A percentile compares a stretch with the other conserved stretches of the same genome.
phyloP scores from a whole-genome alignment of 2,329 filamentous ascomycete species.

The Monilinia aucupariae region DNA sequence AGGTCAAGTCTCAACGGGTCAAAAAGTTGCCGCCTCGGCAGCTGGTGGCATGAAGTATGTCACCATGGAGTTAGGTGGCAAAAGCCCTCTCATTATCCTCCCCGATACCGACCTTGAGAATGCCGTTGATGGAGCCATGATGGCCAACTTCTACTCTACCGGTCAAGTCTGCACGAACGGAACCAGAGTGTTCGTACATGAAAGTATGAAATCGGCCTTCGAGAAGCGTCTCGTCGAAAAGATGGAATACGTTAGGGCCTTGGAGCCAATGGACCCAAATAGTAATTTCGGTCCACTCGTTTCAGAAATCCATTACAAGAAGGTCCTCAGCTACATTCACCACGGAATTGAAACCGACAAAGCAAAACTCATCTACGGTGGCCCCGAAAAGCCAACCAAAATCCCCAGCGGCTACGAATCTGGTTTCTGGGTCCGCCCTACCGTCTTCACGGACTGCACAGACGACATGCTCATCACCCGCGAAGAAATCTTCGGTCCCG shows the following conservation, averaged over 20 bases:
- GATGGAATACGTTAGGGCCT: conserved; percentile 63
- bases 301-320: conserved; percentile 66
- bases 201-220: conserved; percentile 58
- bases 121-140: conserved; percentile 86
- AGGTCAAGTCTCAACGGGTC: conserved; percentile 76
- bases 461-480: conserved; percentile 73
- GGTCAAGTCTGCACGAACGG: conserved; percentile 93
- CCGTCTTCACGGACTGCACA: conserved; percentile 79
- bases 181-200: conserved; percentile 77
- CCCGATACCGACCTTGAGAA: conserved; percentile 72
- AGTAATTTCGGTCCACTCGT: conserved; percentile 85
- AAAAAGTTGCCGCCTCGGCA: conserved; percentile 72
- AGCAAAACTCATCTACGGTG: conserved; percentile 69
- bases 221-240: conserved; percentile 65
- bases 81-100: conserved; percentile 74
- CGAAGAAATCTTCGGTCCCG: conserved; percentile 86
- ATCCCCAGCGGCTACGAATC: conserved; percentile 38
- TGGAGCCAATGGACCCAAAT: conserved; percentile 62
- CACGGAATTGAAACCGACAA: conserved; percentile 69
- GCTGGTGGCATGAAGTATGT: conserved; percentile 81
- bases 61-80: conserved; percentile 88
- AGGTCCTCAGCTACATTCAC: conserved; percentile 71
- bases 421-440: conserved; percentile 82
- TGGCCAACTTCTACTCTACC: conserved; percentile 88
- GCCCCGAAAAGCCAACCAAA: conserved; percentile 48